Percentiles rank a stretch among this genome's conserved stretches.
Conservation (phyloP, 192 early-diverging fungal species). For the Entomortierella chlamydospora region DNA sequence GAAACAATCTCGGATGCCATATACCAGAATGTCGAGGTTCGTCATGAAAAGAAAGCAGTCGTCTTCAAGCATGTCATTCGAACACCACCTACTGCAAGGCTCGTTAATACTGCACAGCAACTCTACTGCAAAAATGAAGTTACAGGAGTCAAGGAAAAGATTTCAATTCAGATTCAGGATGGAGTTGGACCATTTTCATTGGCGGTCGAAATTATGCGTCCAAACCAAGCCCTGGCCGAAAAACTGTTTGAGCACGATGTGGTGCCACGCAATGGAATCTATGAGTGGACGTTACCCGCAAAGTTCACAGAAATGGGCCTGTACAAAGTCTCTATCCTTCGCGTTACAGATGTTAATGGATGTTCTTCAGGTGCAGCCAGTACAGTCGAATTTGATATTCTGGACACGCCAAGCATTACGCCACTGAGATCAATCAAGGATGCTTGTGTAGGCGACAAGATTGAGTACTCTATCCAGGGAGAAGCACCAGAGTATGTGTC, state of each 20-base stretch:
- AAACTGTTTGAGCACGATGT: conserved; percentile 41
- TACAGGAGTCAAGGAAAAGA: conserved; percentile 32
- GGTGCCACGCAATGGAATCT: conserved; percentile 31
- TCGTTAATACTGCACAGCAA: conserved; percentile 31
- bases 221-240: conserved; percentile 29
- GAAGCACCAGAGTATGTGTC: conserved; percentile 24
- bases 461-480: conserved; percentile 41
- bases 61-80: conserved; percentile 37
- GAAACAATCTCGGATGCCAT: conserved; percentile 32
- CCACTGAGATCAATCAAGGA: conserved; percentile 18
- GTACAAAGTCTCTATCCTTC: conserved; percentile 29
- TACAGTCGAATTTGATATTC: conserved; percentile 38
- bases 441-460: conserved; percentile 40
- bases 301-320: conserved; percentile 36
- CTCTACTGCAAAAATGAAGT: conserved; percentile 43
- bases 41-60: conserved; percentile 17
- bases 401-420: conserved; percentile 38
- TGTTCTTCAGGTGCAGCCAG: conserved; percentile 22
- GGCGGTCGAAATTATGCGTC: conserved; percentile 35
- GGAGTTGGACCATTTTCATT: conserved; percentile 34
- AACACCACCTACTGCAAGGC: conserved; percentile 24
- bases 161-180: conserved; percentile 36
- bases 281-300: conserved; percentile 38
- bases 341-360: conserved; percentile 35
- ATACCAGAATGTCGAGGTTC: conserved; percentile 31